Base-by-base conservation (phyloP, 345 rosid species). In the Balakata baccata region DNA sequence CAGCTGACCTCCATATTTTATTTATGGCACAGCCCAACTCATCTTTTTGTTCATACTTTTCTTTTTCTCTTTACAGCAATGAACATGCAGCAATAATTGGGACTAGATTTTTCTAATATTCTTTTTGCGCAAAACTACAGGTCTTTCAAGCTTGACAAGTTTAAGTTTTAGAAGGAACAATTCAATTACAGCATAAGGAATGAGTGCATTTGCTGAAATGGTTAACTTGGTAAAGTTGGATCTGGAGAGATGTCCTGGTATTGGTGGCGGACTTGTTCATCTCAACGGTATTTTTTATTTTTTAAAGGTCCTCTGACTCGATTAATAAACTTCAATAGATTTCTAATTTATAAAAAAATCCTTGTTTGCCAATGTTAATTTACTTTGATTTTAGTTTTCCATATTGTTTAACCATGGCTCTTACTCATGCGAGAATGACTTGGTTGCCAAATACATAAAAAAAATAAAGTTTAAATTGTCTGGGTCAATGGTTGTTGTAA, bases 191-290 rank as follows among this genome's bases (percentile, higher is more conserved):
- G 89, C 91, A 9, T 73, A 83, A 50, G 97, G 98, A 71, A 84
- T 92, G 94, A 81, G 64, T 56, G 87, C 82, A 39, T 85, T 94
- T 45, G 63, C 93, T 77, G 80, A 84, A 74, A 87, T 92, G 74
- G 83, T 85, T 69, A 90, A 92, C 87, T 82, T 94, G 86, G 80
- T 72, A 76, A 87, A 88, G 72, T 69, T 94, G 85, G 96, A 94
- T 79, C 82, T 94, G 82, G 98, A 92, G 81, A 89, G 92, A 80
- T 94, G 98, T 75, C 92, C 91, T 45, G 86, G 91, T 43, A 87
- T 94, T 78, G 80, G 85, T 11, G 92, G 89, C 43, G 96, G 98
- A 17, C 92, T 92, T 46, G 76, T 84, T 74, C 79, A 90, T 83
- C 81, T 92, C 16, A 85, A 84, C 85, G 97, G 97, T 92, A 71